Base-by-base conservation (phyloP, 257 asterid species). In the Capsicum chinense region DNA sequence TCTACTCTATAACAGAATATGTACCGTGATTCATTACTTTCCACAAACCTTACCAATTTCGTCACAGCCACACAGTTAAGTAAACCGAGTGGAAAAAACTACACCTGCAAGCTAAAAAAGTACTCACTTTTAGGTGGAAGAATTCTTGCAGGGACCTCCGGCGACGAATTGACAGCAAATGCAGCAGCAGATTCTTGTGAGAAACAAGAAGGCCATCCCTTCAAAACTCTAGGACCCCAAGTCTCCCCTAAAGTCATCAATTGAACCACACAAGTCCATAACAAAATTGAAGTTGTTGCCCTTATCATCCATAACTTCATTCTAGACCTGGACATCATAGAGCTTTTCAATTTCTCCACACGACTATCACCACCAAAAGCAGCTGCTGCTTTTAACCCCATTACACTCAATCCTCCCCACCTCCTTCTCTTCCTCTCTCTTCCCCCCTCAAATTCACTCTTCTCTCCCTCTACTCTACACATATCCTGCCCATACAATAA, bases 261-360 rank as follows among this genome's bases (percentile, higher is more conserved):
- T 88, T 94, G 99, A 90, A 95, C 97, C 83, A 95, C 88, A 82
- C 97, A 95, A 87, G 95, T 95, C 98, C 98, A 95, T 66, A 95
- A 87, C 90, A 95, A 83, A 85, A 95, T 71, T 42, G 97, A 89
- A 0, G 98, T 93, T 1, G 95, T 93, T 10, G 96, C 98, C 85
- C 99, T 90, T 56, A 95, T 91, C 85, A 92, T 93, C 99, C 99
- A 95, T 9, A 95, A 92, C 93, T 94, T 95, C 98, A 93, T 92
- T 82, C 97, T 89, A 9, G 98, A 91, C 87, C 95, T 85, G 17
- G 99, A 95, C 26, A 92, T 89, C 91, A 92, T 82, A 4, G 95
- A 92, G 79, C 90, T 89, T 86, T 90, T 92, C 84, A 93, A 83
- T 91, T 91, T 94, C 91, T 94, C 97, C 87, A 93, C 91, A 79